These are phyloP conservation scores for Suillus placidus DNA, from an alignment of 768 basidiomycete species.

Conservation along the genomic window DNA sequence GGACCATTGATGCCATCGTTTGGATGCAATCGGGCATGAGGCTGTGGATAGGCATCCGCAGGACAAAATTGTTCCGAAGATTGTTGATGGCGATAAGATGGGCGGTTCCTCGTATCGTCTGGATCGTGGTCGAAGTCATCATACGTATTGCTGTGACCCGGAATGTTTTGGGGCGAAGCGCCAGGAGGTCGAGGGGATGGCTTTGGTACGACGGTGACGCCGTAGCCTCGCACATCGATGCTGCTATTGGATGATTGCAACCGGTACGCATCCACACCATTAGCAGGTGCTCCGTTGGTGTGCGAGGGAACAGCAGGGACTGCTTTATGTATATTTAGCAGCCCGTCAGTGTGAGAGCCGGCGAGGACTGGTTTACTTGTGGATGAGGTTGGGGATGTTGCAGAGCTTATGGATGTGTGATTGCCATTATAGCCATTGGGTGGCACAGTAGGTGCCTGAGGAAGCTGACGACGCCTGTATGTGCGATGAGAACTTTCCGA, in stretches of 20 bases:
- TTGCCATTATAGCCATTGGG: constrained; percentile 13
- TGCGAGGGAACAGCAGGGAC: constrained; percentile 31
- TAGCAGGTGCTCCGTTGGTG: constrained; percentile 14
- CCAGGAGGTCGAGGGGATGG: constrained; percentile 33
- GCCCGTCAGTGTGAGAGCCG: constrained; percentile 21
- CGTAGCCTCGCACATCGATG: constrained; percentile 20
- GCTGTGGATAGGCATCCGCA: constrained; percentile 19
- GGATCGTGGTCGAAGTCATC: constrained; percentile 18
- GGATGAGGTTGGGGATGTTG: constrained; percentile 20
- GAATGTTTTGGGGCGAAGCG: constrained; percentile 29
- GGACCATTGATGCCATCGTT: constrained; percentile 16
- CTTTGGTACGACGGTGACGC: constrained; percentile 16
- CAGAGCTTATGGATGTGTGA: constrained; percentile 28
- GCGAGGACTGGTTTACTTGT: constrained; percentile 15
- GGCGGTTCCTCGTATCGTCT: constrained; percentile 15
- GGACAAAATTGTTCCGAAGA: constrained; percentile 22
- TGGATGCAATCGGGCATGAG: constrained; percentile 17
- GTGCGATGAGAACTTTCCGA: not conserved
- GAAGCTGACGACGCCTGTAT: constrained; percentile 33
- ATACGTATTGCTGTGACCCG: constrained; percentile 24
- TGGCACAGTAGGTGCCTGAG: constrained; percentile 27
- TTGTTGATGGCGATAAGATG: constrained; percentile 24
- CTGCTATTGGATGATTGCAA: constrained; percentile 9
- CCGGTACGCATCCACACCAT: constrained; percentile 13
- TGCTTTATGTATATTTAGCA: constrained; percentile 32